Conservation (phyloP, 2,329 filamentous ascomycete species). For the Pseudocercospora eumusae region DNA sequence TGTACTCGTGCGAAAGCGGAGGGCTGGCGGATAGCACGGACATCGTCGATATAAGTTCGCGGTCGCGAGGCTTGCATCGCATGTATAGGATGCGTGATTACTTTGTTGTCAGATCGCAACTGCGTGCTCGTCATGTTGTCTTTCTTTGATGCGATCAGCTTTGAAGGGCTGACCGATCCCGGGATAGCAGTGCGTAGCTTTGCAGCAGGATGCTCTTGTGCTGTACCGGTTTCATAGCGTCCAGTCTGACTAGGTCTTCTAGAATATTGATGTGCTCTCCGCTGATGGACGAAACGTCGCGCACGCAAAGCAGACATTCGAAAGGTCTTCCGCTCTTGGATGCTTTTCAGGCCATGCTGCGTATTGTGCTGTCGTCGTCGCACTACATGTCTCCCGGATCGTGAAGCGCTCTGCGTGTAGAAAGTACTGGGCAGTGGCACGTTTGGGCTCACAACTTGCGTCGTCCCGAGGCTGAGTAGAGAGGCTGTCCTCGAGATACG, state of each 20-base stretch:
- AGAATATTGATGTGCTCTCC: background rate
- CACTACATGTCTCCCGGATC: background rate
- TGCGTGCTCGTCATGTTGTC: background rate
- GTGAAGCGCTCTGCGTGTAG: background rate
- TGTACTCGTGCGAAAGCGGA: background rate
- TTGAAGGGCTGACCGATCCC: background rate
- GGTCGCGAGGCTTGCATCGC: background rate
- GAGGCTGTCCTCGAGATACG: background rate
- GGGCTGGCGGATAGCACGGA: conserved; percentile 17
- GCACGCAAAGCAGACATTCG: conserved; percentile 4
- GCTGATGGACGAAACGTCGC: background rate
- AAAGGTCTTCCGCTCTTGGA: background rate
- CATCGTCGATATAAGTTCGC: conserved; percentile 23
- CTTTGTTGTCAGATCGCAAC: background rate
- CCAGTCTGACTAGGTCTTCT: background rate
- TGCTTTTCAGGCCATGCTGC: background rate
- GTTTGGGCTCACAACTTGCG: background rate
- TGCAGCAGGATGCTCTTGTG: background rate
- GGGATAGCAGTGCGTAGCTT: background rate
- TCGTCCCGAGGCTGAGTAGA: background rate
- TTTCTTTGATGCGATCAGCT: background rate
- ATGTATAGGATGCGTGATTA: background rate
- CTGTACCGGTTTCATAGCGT: background rate
- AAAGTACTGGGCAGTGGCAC: background rate
- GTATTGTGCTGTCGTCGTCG: background rate